Conservation (phyloP, 1,139 yeast species). For the Geotrichum reessii region DNA sequence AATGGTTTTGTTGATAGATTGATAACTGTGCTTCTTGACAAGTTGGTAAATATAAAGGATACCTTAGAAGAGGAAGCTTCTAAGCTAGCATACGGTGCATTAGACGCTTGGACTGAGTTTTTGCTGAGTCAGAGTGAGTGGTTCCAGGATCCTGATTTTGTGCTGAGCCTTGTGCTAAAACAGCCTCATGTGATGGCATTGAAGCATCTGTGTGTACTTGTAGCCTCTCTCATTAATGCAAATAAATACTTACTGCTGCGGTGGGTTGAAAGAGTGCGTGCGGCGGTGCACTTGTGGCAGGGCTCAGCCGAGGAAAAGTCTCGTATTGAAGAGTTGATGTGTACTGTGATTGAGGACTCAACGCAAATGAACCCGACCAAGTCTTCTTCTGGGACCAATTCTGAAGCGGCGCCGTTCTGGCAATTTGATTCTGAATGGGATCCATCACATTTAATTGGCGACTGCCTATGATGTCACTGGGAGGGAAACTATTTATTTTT, state of each 20-base stretch:
- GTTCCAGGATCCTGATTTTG: neutral
- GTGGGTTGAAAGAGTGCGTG: neutral
- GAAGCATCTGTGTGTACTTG: neutral
- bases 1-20: slow-evolving; percentile 23
- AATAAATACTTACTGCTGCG: neutral
- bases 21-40: neutral
- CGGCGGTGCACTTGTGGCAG: neutral
- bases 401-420: neutral
- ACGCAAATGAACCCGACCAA: neutral
- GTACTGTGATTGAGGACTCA: neutral
- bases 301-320: neutral
- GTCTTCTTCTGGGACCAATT: neutral
- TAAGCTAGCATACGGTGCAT: neutral
- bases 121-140: neutral
- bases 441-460: neutral
- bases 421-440: neutral
- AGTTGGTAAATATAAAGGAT: neutral
- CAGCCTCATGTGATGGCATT: neutral
- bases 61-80: neutral
- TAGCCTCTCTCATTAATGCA: neutral
- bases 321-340: neutral
- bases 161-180: neutral
- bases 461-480: neutral
- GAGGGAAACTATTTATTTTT: too few species aligned
- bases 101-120: neutral